Evolutionary conservation across 1,284 basidiomycete genomes (phyloP), one percentile per base, ranked within the genome.

Genomic region (Ceratobasidium sp.): DNA sequence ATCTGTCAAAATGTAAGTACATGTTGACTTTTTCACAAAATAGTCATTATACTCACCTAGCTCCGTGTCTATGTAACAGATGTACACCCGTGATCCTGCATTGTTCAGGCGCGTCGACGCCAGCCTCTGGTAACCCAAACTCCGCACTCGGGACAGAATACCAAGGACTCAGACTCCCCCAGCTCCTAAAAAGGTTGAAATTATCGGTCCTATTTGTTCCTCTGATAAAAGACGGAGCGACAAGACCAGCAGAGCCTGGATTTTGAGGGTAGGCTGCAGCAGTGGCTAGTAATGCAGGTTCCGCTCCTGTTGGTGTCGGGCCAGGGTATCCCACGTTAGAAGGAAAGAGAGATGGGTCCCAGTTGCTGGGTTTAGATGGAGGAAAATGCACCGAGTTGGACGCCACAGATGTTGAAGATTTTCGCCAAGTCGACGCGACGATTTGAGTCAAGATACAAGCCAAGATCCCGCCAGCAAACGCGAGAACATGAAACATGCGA

Each of bases 281-380:
- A 0, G 95, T 96, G 4, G 88, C 89, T 26, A 96, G 89, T 28
- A 96, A 86, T 1, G 88, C 94, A 2, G 95, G 88, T 85, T 97
- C 95, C 15, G 90, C 91, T 15, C 95, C 95, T 0, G 95, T 97
- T 0, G 94, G 94, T 0, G 95, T 97, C 12, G 89, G 90, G 10
- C 95, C 95, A 15, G 92, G 88, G 83, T 95, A 93, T 60, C 95
- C 95, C 13, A 97, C 90, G 80, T 92, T 85, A 40, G 92, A 89
- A 3, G 94, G 94, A 83, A 95, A 95, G 46, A 92, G 81, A 0
- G 91, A 89, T 0, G 93, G 92, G 80, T 88, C 87, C 5, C 86
- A 87, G 81, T 95, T 95, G 13, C 92, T 94, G 0, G 93, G 93
- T 1, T 89, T 88, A 0, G 89, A 81, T 0, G 94, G 93, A n/a